These are phyloP conservation scores for Saccharomycopsis guyanensis DNA, from an alignment of 805 yeast species.

Conservation along the genomic window DNA sequence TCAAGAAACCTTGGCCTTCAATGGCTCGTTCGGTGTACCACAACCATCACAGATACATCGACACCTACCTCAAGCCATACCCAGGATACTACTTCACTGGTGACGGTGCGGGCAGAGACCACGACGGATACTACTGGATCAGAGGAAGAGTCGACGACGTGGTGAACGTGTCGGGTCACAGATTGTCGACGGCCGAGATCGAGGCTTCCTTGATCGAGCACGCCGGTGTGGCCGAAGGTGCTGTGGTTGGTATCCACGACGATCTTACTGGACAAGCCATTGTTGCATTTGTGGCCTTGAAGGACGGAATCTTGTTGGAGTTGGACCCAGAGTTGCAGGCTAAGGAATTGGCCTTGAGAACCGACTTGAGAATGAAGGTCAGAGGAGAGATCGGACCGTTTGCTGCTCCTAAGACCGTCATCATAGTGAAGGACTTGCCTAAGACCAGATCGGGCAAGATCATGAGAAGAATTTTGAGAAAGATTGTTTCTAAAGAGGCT, in stretches of 20 bases:
- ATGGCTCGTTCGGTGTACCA: conserved; percentile 94
- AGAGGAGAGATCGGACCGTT: conserved; percentile 80
- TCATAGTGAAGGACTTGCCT: conserved; percentile 86
- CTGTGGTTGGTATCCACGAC: conserved; percentile 93
- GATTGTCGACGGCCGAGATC: conserved; percentile 96
- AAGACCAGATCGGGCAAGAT: conserved; percentile 98
- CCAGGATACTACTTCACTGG: conserved; percentile 94
- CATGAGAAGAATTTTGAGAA: conserved; percentile 95
- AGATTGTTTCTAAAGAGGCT: conserved; percentile 85
- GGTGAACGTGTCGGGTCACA: conserved; percentile 95
- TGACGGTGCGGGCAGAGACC: conserved; percentile 97
- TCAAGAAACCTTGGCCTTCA: conserved; percentile 94
- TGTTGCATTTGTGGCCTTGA: conserved; percentile 86
- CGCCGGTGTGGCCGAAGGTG: conserved; percentile 79
- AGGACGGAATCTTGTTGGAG: conserved; percentile 35
- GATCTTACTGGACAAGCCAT: conserved; percentile 98
- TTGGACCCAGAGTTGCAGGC: conserved; percentile 27
- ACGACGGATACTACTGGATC: conserved; percentile 96
- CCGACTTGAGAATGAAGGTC: conserved; percentile 76
- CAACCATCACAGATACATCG: conserved; percentile 78
- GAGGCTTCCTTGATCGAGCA: conserved; percentile 86
- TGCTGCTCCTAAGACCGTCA: conserved; percentile 85
- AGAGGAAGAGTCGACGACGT: conserved; percentile 98
- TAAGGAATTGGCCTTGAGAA: conserved; percentile 36
- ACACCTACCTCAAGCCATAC: conserved; percentile 89